Evolutionary conservation across 2,329 filamentous ascomycete species (phyloP).

Genomic region (Lasiodiplodia sp.): DNA sequence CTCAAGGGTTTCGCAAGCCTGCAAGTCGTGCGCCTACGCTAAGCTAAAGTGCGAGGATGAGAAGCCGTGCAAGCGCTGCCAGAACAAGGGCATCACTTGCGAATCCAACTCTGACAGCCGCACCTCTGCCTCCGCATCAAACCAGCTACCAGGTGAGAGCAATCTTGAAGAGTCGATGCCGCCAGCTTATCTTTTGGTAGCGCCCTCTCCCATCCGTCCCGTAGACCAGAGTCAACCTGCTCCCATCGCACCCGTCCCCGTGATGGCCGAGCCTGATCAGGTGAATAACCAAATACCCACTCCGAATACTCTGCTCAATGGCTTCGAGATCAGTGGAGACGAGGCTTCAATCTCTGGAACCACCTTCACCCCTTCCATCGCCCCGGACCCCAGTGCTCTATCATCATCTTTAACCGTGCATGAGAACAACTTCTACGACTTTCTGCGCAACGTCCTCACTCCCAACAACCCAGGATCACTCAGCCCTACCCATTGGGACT

Average conservation of each 20-base stretch:
- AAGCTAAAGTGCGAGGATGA: conserved; percentile 63
- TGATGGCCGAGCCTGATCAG: conserved; percentile 10
- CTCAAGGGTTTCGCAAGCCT: conserved; percentile 57
- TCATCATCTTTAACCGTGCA: conserved; percentile 10
- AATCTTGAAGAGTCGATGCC: background rate
- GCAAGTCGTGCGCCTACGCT: conserved; percentile 59
- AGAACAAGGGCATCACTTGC: conserved; percentile 57
- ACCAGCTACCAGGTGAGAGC: conserved; percentile 35
- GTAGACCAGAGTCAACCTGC: background rate
- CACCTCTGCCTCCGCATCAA: conserved; percentile 37
- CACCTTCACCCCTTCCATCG: conserved; percentile 12
- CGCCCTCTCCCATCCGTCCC: background rate
- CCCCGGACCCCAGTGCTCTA: conserved; percentile 4
- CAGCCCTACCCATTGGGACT: conserved; percentile 27
- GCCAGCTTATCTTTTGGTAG: background rate
- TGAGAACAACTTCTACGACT: conserved; percentile 28
- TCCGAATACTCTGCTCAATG: conserved; percentile 24
- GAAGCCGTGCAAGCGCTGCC: conserved; percentile 61
- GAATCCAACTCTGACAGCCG: conserved; percentile 34
- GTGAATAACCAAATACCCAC: conserved; percentile 28
- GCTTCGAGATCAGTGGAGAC: conserved; percentile 28
- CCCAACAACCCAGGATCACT: conserved; percentile 16
- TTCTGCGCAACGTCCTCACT: conserved; percentile 26
- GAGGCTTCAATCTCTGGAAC: conserved; percentile 13
- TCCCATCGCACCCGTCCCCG: background rate